A percentile compares a stretch with the other conserved stretches of the same genome.
Conservation (phyloP, 768 basidiomycete genomes). For the Crucibulum laeve region DNA sequence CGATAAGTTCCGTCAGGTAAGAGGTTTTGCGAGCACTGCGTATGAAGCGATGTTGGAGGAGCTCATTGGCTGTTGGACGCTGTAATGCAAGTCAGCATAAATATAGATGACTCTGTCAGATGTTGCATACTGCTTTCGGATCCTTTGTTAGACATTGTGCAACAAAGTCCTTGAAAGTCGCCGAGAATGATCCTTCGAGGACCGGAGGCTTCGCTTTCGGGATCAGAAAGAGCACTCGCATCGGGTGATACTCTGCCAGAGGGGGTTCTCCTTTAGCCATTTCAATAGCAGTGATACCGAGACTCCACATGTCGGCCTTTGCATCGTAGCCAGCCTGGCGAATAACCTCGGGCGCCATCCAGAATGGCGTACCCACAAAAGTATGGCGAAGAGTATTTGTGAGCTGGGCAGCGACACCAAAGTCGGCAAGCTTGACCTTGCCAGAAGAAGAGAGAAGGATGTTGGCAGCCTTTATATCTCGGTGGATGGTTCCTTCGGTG, state of each 20-base stretch:
- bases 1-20: conserved; percentile 82
- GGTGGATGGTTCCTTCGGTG: conserved; percentile 91
- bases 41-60: conserved; percentile 93
- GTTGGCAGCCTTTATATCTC: conserved; percentile 99
- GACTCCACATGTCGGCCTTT: conserved; percentile 96
- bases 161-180: conserved; percentile 92
- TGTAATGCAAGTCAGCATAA: conserved; percentile 22
- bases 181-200: conserved; percentile 81
- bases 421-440: conserved; percentile 96
- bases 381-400: conserved; percentile 93
- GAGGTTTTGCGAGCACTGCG: conserved; percentile 77
- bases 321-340: conserved; percentile 94
- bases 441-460: conserved; percentile 87
- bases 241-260: conserved; percentile 94
- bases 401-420: conserved; percentile 96
- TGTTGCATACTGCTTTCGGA: conserved; percentile 57
- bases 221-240: conserved; percentile 97
- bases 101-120: conserved; percentile 1
- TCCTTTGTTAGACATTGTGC: conserved; percentile 90
- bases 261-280: conserved; percentile 98
- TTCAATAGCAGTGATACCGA: conserved; percentile 97
- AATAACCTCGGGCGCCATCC: conserved; percentile 99
- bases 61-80: conserved; percentile 89
- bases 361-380: conserved; percentile 95
- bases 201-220: conserved; percentile 94